Percentiles rank a stretch among this genome's conserved stretches.
These are phyloP conservation scores for Agrocybe praecox DNA, from an alignment of 768 basidiomycete species.

Conservation along the genomic window DNA sequence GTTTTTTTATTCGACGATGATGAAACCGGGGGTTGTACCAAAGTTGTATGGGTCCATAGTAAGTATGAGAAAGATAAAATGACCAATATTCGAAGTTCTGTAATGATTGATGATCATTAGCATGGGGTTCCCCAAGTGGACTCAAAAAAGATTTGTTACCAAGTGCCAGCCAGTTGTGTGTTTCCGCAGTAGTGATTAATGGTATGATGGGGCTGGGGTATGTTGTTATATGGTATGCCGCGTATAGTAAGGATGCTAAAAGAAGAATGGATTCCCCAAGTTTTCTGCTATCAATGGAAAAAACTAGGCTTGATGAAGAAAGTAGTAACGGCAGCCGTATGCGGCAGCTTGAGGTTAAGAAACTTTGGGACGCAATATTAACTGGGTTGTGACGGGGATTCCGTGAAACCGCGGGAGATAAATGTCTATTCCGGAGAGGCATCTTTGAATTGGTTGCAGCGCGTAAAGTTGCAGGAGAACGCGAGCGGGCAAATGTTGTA, in stretches of 20 bases:
- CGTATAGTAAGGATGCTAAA: conserved; percentile 61
- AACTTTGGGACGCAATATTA: conserved; percentile 18
- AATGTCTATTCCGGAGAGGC: conserved; percentile 26
- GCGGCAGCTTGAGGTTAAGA: conserved; percentile 53
- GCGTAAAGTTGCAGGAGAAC: conserved; percentile 56
- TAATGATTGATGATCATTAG: conserved; percentile 6
- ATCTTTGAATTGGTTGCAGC: conserved; percentile 34
- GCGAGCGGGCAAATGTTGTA: conserved; percentile 69
- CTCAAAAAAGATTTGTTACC: conserved; percentile 38
- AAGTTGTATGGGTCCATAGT: conserved; percentile 54
- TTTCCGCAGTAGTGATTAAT: conserved; percentile 19
- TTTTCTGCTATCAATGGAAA: conserved; percentile 64
- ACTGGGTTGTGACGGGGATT: conserved; percentile 42
- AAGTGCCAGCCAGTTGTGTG: conserved; percentile 49
- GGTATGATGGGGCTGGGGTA: conserved; percentile 31
- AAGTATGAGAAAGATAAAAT: conserved; percentile 60
- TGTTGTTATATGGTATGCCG: conserved; percentile 48
- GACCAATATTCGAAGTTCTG: conserved; percentile 63
- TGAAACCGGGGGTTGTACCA: conserved; percentile 38
- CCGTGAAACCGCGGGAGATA: conserved; percentile 47
- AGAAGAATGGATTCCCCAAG: conserved; percentile 68
- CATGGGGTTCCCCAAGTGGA: neutral
- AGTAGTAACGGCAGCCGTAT: conserved; percentile 47
- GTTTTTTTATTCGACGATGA: conserved; percentile 12
- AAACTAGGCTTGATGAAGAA: conserved; percentile 39